Conservation (phyloP, 2,329 filamentous ascomycete species). For the Triangularia verruculosa region DNA sequence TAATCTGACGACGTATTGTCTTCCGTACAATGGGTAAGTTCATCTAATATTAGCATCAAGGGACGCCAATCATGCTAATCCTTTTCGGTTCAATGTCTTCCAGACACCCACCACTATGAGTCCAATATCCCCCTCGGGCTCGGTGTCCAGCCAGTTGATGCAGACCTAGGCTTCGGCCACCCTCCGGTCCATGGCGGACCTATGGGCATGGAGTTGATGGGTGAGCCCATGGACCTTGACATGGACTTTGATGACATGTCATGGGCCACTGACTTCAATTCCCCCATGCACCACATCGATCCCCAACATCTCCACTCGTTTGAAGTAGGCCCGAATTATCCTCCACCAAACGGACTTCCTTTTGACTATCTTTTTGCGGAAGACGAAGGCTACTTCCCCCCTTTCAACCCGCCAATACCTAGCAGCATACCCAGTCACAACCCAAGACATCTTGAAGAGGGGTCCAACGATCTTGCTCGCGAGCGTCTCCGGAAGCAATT, state of each 20-base stretch:
- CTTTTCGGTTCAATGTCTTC: not conserved
- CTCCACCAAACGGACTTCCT: conserved; percentile 7
- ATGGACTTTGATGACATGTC: conserved; percentile 28
- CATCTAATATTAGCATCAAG: not conserved
- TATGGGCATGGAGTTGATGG: not conserved
- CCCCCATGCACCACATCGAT: conserved; percentile 10
- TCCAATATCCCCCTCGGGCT: not conserved
- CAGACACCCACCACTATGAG: not conserved
- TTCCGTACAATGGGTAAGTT: not conserved
- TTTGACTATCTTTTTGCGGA: conserved; percentile 25
- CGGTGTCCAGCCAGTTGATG: not conserved
- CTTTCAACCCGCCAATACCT: not conserved
- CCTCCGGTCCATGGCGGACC: not conserved
- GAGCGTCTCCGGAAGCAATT: conserved; percentile 29
- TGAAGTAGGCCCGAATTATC: not conserved
- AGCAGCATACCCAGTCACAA: not conserved
- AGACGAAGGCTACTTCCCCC: conserved; percentile 23
- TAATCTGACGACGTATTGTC: not conserved
- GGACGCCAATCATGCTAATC: not conserved
- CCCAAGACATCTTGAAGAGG: conserved; percentile 1
- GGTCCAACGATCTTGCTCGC: conserved; percentile 18
- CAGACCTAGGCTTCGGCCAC: not conserved
- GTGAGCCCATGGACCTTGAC: conserved; percentile 32
- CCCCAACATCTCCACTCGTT: conserved; percentile 4
- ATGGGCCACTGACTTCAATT: conserved; percentile 27